phyloP scores from a whole-genome alignment of 305 asterid species.

The Petunia hybrid region DNA sequence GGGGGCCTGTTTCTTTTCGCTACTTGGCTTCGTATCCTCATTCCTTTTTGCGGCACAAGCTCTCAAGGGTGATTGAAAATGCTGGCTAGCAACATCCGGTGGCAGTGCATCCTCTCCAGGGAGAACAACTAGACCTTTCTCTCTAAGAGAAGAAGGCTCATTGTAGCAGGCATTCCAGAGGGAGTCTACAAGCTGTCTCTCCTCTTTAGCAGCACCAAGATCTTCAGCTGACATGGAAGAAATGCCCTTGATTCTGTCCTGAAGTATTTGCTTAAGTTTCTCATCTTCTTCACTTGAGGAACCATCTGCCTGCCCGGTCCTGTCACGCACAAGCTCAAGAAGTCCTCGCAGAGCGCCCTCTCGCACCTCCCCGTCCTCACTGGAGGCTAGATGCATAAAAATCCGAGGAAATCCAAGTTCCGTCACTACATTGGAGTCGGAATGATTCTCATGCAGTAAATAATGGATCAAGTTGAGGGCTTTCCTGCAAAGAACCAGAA shows the following conservation, averaged over 20 bases:
- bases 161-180: slow-evolving; percentile 69
- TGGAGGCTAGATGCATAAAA: slow-evolving; percentile 74
- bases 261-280: slow-evolving; percentile 66
- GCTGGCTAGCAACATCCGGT: slow-evolving; percentile 81
- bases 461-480: slow-evolving; percentile 79
- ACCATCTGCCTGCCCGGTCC: slow-evolving; percentile 37
- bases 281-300: slow-evolving; percentile 53
- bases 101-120: slow-evolving; percentile 85
- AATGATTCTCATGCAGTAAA: slow-evolving; percentile 58
- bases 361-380: slow-evolving; percentile 72
- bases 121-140: slow-evolving; percentile 70
- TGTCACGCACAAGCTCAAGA: slow-evolving; percentile 63
- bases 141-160: slow-evolving; percentile 79
- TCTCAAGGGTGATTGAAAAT: slow-evolving; percentile 75
- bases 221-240: slow-evolving; percentile 76
- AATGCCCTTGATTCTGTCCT: slow-evolving; percentile 69
- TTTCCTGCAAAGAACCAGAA: slow-evolving; percentile 67
- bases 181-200: slow-evolving; percentile 77
- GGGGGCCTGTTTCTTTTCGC: slow-evolving; percentile 58
- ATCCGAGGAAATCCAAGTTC: slow-evolving; percentile 78
- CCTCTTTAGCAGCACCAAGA: slow-evolving; percentile 78
- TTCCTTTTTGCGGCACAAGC: slow-evolving; percentile 76
- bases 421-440: slow-evolving; percentile 58
- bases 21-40: slow-evolving; percentile 41
- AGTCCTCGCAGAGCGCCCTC: slow-evolving; percentile 83